Base-by-base conservation (phyloP, 1,284 basidiomycete genomes). In the Takashimella tepidaria region DNA sequence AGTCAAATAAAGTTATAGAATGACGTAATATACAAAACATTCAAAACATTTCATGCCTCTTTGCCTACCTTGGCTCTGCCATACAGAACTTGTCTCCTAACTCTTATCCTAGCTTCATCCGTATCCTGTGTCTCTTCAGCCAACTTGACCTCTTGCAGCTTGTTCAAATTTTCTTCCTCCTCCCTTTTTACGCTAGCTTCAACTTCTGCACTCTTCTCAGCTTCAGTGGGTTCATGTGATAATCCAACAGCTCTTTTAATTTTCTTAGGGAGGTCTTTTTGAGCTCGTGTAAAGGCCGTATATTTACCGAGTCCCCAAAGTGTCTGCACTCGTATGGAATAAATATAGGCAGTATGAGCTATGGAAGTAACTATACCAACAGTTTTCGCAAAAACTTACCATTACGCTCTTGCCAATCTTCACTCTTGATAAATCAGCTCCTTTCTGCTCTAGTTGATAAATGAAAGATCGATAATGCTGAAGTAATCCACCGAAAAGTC, bases 381-480 rank as follows among this genome's bases (percentile, higher is more conserved):
- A 16, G n/a, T 47, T 16, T 25, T n/a, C n/a, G 11, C 27, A 20
- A n/a, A 25, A 40, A 54, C 69, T 61, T 51, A 67, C 63, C 31
- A 66, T 43, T 43, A 69, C 83, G 25, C 83, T 83, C 70, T 83
- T 84, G 56, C 79, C 82, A 21, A 83, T 78, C 58, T 82, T 77
- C 2, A 84, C 81, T 60, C 83, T 82, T 49, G 74, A 76, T 75
- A 87, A 80, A 64, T 87, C 84, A 0, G 84, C 81, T 0, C 83
- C 83, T 27, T 79, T 78, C 26, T 82, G 77, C 25, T 80, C 74
- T 31, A 89, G 71, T 3, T 79, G 77, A 1, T 79, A 74, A 21
- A 85, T 68, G 67, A 87, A 87, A n/a, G 77, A 73, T 54, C 82
- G 79, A 67, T 85, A 87, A 68, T 86, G 83, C 83, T 85, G 46